Evolutionary conservation across 306 rosid species (phyloP), one percentile per base, ranked within the genome.

Genomic region (Nissolia schottii): DNA sequence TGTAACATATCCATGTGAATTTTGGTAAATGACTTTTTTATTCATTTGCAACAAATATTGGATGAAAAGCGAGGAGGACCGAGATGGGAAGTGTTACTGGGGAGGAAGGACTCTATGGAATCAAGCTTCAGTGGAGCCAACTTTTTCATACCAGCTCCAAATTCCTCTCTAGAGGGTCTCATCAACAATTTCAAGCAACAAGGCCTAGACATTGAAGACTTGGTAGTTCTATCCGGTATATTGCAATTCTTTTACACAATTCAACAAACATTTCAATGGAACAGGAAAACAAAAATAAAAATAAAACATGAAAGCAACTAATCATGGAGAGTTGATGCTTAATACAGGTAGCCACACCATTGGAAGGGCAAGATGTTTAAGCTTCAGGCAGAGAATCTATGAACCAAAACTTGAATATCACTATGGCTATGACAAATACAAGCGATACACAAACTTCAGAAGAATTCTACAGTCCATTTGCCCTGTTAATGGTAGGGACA

Each of bases 111-210:
- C 68, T 91, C 98, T 8, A 38, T 89, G 3, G 68, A 80, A 75
- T 92, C 98, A 75, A 93, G 96, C 87, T 79, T 86, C 64, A 82
- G 56, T 20, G 97, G 89, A 15, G 97, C 98, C 38, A 90, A 86
- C 70, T 59, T 82, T 64, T 77, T 84, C 68, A 74, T 93, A 32
- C 97, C 98, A 18, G 48, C 97, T 73, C 97, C 98, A 27, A 93
- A 93, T 89, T 87, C 90, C 13, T 87, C 98, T 29, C 74, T 90
- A n/a, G 86, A 87, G 34, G 27, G 67, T 74, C 90, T 93, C 75
- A 80, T 90, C 28, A 75, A 83, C 57, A 90, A 73, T 27, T 93
- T 93, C 53, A 71, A 84, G 63, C 67, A 79, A 28, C 94, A 93
- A 0, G 98, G 97, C 25, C 94, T 93, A 0, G 87, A 89, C 50